Evolutionary conservation across 192 early-diverging fungal species (phyloP).

Genomic region (Backusella australiensis): DNA sequence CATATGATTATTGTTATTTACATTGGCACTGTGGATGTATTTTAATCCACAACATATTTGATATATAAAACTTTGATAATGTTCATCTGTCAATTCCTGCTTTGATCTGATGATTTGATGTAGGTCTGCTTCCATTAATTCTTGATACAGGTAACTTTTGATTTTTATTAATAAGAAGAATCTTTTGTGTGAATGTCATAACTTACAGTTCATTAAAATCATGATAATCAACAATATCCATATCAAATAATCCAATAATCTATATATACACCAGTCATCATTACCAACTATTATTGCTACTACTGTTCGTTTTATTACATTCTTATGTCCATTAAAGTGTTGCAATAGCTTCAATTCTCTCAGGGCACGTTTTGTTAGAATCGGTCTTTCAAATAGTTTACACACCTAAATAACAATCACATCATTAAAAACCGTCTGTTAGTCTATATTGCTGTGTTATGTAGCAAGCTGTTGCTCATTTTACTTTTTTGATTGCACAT

Average conservation of each 20-base stretch:
- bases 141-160: constrained; percentile 55
- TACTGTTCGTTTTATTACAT: constrained; percentile 40
- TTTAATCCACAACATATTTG: constrained; percentile 87
- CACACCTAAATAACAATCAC: constrained; percentile 1
- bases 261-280: constrained; percentile 22
- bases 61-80: constrained; percentile 91
- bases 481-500: constrained; percentile 14
- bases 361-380: constrained; percentile 89
- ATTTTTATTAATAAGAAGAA: neutral
- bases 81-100: constrained; percentile 80
- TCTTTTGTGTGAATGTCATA: too few species aligned
- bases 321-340: constrained; percentile 96
- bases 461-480: constrained; percentile 68
- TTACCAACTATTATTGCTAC: neutral
- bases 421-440: neutral
- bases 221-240: constrained; percentile 68
- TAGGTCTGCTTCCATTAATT: constrained; percentile 67
- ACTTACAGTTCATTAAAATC: constrained; percentile 76
- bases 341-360: constrained; percentile 93
- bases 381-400: constrained; percentile 83
- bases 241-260: constrained; percentile 79
- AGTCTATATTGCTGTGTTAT: constrained; percentile 18
- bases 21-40: constrained; percentile 89
- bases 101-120: constrained; percentile 66
- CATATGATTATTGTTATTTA: neutral